Conservation (phyloP, 495 filamentous ascomycete species). For the Penicillium goetzii region DNA sequence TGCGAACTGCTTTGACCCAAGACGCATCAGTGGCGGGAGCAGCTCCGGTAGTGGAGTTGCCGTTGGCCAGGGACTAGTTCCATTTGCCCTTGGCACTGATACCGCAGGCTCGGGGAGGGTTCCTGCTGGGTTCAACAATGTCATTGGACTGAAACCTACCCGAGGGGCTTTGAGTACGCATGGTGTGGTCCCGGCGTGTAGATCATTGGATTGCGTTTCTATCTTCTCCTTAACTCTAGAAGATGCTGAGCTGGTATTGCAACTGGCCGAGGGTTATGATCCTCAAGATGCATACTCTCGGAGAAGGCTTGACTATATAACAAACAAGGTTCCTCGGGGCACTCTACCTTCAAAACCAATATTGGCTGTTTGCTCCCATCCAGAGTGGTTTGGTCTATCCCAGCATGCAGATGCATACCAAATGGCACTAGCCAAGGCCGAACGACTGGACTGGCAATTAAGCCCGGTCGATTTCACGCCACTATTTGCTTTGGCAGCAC, state of each 20-base stretch:
- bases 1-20: not conserved
- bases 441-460: not conserved
- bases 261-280: not conserved
- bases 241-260: not conserved
- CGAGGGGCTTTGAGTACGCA: constrained; percentile 61
- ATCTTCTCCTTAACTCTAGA: not conserved
- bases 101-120: constrained; percentile 69
- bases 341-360: not conserved
- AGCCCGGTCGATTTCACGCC: not conserved
- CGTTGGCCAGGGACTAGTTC: constrained; percentile 51
- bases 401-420: not conserved
- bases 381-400: not conserved
- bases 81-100: constrained; percentile 66
- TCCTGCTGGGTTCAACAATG: constrained; percentile 64
- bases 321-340: not conserved
- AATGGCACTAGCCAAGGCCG: not conserved
- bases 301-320: not conserved
- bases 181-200: constrained; percentile 59
- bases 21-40: not conserved
- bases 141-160: constrained; percentile 72
- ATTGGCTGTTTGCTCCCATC: not conserved
- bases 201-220: not conserved
- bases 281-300: not conserved
- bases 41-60: not conserved
- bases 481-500: not conserved